Conservation (phyloP, 2,329 filamentous ascomycete genomes). For the Fusarium citri region DNA sequence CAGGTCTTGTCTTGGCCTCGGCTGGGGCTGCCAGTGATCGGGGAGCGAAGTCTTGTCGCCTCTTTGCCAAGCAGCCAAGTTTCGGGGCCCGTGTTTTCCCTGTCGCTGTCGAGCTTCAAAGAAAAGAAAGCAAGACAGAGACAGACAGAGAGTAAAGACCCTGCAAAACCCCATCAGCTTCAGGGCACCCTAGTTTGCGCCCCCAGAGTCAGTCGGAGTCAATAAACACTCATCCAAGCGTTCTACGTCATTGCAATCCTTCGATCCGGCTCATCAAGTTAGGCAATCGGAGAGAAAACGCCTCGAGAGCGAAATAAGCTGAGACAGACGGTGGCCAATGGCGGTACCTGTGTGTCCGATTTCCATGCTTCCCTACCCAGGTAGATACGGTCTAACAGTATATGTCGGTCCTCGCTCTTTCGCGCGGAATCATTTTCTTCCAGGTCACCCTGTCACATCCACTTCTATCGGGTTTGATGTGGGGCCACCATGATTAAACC, state of each 20-base stretch:
- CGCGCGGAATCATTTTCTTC: constrained; percentile 12
- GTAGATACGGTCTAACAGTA: not conserved
- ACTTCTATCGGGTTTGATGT: constrained; percentile 43
- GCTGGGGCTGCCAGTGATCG: constrained; percentile 32
- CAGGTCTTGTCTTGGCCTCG: constrained; percentile 20
- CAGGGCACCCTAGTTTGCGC: constrained; percentile 40
- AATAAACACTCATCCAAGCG: constrained; percentile 20
- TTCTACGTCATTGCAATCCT: constrained; percentile 45
- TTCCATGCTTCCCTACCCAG: not conserved
- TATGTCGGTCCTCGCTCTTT: constrained; percentile 18
- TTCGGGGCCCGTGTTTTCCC: constrained; percentile 33
- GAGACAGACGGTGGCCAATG: constrained; percentile 41
- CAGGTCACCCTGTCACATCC: constrained; percentile 21
- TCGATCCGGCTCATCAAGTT: constrained; percentile 1
- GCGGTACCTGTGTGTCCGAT: constrained; percentile 15
- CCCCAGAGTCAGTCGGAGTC: constrained; percentile 33
- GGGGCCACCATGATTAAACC: constrained; percentile 33
- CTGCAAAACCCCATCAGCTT: constrained; percentile 23
- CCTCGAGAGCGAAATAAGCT: constrained; percentile 29
- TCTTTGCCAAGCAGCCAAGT: constrained; percentile 35
- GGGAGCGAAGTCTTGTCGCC: constrained; percentile 31
- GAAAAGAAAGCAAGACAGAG: not conserved
- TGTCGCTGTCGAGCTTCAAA: constrained; percentile 15
- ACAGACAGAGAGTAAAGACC: not conserved
- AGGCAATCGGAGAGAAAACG: constrained; percentile 7